These are phyloP conservation scores for Termitomyces titanicus DNA, from an alignment of 768 basidiomycete species.

Conservation along the genomic window DNA sequence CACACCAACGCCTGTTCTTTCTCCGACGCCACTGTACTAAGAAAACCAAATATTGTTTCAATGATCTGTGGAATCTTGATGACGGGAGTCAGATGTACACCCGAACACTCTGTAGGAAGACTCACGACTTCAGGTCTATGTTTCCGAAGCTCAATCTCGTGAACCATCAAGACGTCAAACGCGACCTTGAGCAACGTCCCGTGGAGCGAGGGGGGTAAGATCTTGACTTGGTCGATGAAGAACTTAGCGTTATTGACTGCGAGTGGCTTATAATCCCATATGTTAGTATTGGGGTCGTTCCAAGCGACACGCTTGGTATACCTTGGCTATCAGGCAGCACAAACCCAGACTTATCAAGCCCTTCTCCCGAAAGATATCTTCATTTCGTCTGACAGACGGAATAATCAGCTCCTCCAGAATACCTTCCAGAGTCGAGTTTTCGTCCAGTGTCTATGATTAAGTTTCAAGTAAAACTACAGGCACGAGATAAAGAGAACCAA, in stretches of 20 bases:
- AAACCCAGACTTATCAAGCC: constrained; percentile 69
- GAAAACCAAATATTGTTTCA: constrained; percentile 31
- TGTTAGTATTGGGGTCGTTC: neutral
- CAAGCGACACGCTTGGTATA: constrained; percentile 16
- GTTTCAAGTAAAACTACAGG: neutral
- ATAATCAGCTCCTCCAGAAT: constrained; percentile 77
- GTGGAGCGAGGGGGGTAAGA: constrained; percentile 61
- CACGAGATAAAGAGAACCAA: constrained; percentile 31
- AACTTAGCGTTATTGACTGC: constrained; percentile 47
- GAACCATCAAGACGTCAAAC: constrained; percentile 86
- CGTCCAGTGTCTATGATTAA: constrained; percentile 52
- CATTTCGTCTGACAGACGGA: constrained; percentile 81
- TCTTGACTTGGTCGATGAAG: constrained; percentile 59
- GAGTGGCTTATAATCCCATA: constrained; percentile 21
- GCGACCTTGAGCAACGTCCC: constrained; percentile 71
- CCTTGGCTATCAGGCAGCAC: constrained; percentile 73
- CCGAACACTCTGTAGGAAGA: neutral
- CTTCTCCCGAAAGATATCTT: constrained; percentile 56
- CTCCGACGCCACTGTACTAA: constrained; percentile 48
- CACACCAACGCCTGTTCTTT: constrained; percentile 65
- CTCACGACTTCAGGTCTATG: constrained; percentile 19
- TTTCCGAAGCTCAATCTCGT: constrained; percentile 53
- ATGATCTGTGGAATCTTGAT: constrained; percentile 20
- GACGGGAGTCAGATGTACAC: neutral
- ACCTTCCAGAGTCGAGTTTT: constrained; percentile 69